Percentiles rank a stretch among this genome's conserved stretches.
Conservation (phyloP, 345 rosid genomes). For the Salix exigua region DNA sequence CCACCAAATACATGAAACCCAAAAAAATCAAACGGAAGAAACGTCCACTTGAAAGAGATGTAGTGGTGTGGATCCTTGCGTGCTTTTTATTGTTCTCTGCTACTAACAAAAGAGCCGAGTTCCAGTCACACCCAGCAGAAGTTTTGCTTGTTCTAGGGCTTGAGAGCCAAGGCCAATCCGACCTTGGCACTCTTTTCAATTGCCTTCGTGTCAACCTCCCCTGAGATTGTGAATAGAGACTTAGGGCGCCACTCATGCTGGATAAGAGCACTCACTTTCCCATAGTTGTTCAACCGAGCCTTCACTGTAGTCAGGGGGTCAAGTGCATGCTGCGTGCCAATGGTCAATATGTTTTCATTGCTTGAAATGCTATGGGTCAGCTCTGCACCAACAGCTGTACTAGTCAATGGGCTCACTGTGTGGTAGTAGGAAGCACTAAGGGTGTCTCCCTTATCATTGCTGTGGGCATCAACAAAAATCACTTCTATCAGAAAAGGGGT, state of each 20-base stretch:
- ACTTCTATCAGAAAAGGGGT: not conserved
- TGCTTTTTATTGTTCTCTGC: slow-evolving; percentile 34
- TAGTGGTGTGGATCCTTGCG: slow-evolving; percentile 7
- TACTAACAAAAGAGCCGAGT: slow-evolving; percentile 5
- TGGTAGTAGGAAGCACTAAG: slow-evolving; percentile 91
- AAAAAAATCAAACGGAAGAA: slow-evolving; percentile 2
- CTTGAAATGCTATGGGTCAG: slow-evolving; percentile 73
- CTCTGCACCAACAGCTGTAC: slow-evolving; percentile 95
- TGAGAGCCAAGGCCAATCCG: slow-evolving; percentile 82
- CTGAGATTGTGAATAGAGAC: slow-evolving; percentile 79
- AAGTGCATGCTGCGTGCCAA: slow-evolving; percentile 81
- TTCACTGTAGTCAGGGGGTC: slow-evolving; percentile 88
- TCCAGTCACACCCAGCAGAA: slow-evolving; percentile 9
- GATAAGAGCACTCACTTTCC: slow-evolving; percentile 77
- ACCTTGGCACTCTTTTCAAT: slow-evolving; percentile 90
- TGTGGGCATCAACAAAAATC: slow-evolving; percentile 18
- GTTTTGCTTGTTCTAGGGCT: slow-evolving; percentile 45
- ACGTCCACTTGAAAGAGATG: slow-evolving; percentile 2
- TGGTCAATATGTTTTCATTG: slow-evolving; percentile 71
- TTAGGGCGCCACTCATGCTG: slow-evolving; percentile 96
- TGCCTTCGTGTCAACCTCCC: slow-evolving; percentile 87
- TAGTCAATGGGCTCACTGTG: slow-evolving; percentile 67
- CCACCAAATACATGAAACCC: slow-evolving; percentile 29
- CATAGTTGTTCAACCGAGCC: slow-evolving; percentile 86
- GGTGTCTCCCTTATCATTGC: slow-evolving; percentile 81